A percentile compares a stretch with the other conserved stretches of the same genome.
phyloP scores from a whole-genome alignment of 192 early-diverging fungal genomes.

The Coemansia umbellata region DNA sequence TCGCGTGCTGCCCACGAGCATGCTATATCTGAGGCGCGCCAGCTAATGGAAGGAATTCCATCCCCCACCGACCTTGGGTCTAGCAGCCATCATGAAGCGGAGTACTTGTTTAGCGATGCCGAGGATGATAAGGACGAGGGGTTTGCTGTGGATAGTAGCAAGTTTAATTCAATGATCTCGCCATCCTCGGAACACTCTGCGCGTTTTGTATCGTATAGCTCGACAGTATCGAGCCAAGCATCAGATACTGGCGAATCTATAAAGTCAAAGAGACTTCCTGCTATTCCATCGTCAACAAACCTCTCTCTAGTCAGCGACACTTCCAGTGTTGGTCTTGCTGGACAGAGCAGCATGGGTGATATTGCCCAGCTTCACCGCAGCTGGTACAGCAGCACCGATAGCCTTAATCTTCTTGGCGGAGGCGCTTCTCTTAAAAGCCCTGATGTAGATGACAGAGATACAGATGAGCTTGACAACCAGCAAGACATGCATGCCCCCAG shows the following conservation, averaged over 20 bases:
- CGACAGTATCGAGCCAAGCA: slow-evolving; percentile 33
- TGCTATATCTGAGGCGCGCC: slow-evolving; percentile 41
- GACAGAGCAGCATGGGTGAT: slow-evolving; percentile 30
- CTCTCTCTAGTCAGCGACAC: slow-evolving; percentile 33
- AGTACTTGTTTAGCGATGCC: slow-evolving; percentile 42
- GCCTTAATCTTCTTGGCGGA: slow-evolving; percentile 32
- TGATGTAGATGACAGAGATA: not conserved
- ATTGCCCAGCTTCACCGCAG: slow-evolving; percentile 35
- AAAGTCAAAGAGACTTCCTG: slow-evolving; percentile 18
- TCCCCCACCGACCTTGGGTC: slow-evolving; percentile 31
- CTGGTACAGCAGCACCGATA: slow-evolving; percentile 51
- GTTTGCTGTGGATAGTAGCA: slow-evolving; percentile 4
- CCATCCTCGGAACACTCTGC: slow-evolving; percentile 36
- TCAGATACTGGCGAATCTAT: slow-evolving; percentile 16
- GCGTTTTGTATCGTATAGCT: slow-evolving; percentile 29
- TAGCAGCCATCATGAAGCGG: slow-evolving; percentile 30
- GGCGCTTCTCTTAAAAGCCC: slow-evolving; percentile 18
- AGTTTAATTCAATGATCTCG: slow-evolving; percentile 39
- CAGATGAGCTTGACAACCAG: not conserved
- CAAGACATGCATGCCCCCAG: slow-evolving; percentile 19
- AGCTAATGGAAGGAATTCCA: slow-evolving; percentile 43
- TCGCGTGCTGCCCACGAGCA: slow-evolving; percentile 29
- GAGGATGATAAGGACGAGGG: slow-evolving; percentile 10
- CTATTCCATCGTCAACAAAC: slow-evolving; percentile 14
- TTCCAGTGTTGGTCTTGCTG: slow-evolving; percentile 27